A percentile compares a stretch with the other conserved stretches of the same genome.
These are phyloP conservation scores for Cytidiella melzeri DNA, from an alignment of 768 basidiomycete genomes.

Conservation along the genomic window DNA sequence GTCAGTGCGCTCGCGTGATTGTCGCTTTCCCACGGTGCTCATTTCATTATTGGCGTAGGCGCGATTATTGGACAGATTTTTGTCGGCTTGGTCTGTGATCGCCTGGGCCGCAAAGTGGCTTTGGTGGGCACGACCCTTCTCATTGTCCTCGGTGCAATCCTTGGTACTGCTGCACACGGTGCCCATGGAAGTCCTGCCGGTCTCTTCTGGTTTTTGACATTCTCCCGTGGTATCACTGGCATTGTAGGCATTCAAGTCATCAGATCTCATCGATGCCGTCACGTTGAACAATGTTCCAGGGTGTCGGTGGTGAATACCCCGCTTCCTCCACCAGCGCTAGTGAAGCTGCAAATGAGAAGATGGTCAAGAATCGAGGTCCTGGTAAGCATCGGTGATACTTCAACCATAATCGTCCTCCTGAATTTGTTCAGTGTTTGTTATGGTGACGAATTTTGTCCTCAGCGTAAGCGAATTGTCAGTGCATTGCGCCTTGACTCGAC, in stretches of 20 bases:
- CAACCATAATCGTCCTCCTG: conserved; percentile 3
- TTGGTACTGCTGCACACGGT: conserved; percentile 65
- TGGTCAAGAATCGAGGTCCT: conserved; percentile 53
- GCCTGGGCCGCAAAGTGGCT: conserved; percentile 70
- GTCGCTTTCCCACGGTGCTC: background rate
- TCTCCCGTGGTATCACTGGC: conserved; percentile 67
- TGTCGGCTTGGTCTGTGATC: conserved; percentile 68
- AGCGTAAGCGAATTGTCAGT: conserved; percentile 35
- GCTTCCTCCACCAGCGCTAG: conserved; percentile 63
- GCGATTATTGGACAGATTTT: conserved; percentile 55
- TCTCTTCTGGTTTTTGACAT: conserved; percentile 70
- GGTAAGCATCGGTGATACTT: conserved; percentile 25
- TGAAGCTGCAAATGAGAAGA: conserved; percentile 70
- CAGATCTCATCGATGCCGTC: background rate
- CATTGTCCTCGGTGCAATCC: conserved; percentile 64
- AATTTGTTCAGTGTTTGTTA: conserved; percentile 50
- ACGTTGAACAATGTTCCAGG: conserved; percentile 28
- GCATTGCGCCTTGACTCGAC: background rate
- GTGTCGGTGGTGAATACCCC: conserved; percentile 76
- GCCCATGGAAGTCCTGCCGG: conserved; percentile 47
- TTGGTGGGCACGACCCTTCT: conserved; percentile 61
- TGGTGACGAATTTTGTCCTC: conserved; percentile 71
- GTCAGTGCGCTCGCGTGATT: conserved; percentile 27
- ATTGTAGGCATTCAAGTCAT: conserved; percentile 35
- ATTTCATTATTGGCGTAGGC: conserved; percentile 30